Evolutionary conservation across 148 eudicot species (phyloP), one percentile per base, ranked within the genome.

Genomic region (Rhododendron henanense): DNA sequence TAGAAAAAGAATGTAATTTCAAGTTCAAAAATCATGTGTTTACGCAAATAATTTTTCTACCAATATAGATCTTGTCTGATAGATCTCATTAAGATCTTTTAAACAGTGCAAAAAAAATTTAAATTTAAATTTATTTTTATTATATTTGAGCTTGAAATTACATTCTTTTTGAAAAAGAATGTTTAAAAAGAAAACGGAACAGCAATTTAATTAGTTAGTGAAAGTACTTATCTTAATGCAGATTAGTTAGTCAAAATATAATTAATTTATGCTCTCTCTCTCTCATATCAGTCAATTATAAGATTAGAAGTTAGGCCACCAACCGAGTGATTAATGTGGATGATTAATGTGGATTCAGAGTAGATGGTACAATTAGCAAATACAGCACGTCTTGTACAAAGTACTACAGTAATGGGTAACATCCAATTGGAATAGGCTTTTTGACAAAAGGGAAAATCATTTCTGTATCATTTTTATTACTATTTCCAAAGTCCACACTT

Each of bases 231-330:
- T 21, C 18, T 82, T 59, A 21, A 15, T 47, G 57, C 57, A 78
- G 81, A 73, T 74, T 71, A 74, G 25, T 73, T 84, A 28, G 67
- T 15, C n/a, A 4, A 51, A 78, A 78, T 14, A 18, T 16, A 55
- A 55, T 51, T 79, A 31, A 47, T 45, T 31, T 3, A 15, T 33
- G 2, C 61, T 45, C 3, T 11, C 33, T 23, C 15, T 19, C 69
- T 51, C 41, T 73, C 69, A 11, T 31, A 84, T 82, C 79, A 37
- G 79, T 88, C 87, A 83, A 86, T 73, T 78, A 77, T 39, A 48
- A 39, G 51, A 47, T 87, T 45, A 84, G 82, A 81, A 78, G 91
- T 90, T 92, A 88, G 93, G 93, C 91, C 91, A 92, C 88, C 93
- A 87, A 91, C 90, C 87, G 8, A 86, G 87, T 76, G 81, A 45